These are phyloP conservation scores for Pseudozyma hubeiensis DNA, from an alignment of 1,284 basidiomycete genomes.

Conservation along the genomic window DNA sequence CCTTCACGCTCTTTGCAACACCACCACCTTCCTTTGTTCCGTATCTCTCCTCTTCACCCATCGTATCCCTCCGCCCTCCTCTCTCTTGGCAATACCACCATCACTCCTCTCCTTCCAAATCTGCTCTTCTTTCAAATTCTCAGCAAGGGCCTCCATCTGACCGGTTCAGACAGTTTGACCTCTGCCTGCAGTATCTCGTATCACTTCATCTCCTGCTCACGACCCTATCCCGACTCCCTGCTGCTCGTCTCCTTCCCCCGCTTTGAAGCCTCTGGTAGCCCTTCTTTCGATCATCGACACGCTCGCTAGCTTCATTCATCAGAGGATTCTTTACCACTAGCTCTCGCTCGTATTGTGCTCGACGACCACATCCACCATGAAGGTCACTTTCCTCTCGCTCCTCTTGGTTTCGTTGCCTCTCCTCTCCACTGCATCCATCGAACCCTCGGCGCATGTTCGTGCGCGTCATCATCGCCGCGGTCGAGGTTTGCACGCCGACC, in stretches of 20 bases:
- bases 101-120: slow-evolving; percentile 1
- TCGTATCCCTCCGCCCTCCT: not conserved
- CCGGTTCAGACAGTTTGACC: slow-evolving; percentile 37
- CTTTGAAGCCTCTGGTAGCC: slow-evolving; percentile 29
- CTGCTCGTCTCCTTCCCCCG: slow-evolving; percentile 1
- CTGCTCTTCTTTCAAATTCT: slow-evolving; percentile 5
- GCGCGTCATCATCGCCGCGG: slow-evolving; percentile 24
- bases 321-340: not conserved
- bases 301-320: slow-evolving; percentile 1
- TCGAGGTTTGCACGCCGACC: slow-evolving; percentile 16
- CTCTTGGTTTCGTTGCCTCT: slow-evolving; percentile 33
- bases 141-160: slow-evolving; percentile 42
- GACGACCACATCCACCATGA: slow-evolving; percentile 15
- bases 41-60: not conserved
- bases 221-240: not conserved
- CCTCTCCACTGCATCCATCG: slow-evolving; percentile 32
- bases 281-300: slow-evolving; percentile 22
- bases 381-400: slow-evolving; percentile 33
- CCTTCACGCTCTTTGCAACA: slow-evolving; percentile 10
- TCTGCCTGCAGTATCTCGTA: slow-evolving; percentile 19
- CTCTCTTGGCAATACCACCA: too few species aligned
- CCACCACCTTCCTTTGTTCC: slow-evolving; percentile 7
- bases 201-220: not conserved
- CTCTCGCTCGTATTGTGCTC: not conserved
- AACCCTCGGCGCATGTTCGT: slow-evolving; percentile 8